Base-by-base conservation (phyloP, 2,329 filamentous ascomycete species). In the Colletotrichum noveboracense region DNA sequence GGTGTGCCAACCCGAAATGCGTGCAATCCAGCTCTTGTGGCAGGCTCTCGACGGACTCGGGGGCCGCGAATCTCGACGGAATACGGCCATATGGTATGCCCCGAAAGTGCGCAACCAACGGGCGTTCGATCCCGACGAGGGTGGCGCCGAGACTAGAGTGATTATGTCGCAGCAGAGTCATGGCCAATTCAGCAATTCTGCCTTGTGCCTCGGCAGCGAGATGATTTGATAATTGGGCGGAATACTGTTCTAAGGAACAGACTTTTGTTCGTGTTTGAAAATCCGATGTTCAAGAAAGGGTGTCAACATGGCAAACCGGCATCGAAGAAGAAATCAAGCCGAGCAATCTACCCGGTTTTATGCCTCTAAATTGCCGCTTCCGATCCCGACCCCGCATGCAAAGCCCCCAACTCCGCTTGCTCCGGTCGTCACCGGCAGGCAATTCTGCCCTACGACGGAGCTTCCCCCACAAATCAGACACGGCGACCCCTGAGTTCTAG, bases 61-160 rank as follows among this genome's bases (percentile, higher is more conserved):
- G 67, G 4, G 36, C 24, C 10, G 67, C 64, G 30, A 77, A 77
- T 32, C 75, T 66, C 4, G n/a, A 52, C 2, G 67, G 56, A 30
- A 77, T 55, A 7, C 36, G 64, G n/a, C 62, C 75, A 16, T 77
- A 77, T 9, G 68, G 75, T 1, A 77, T 72, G 8, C 68, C 72
- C n/a, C 72, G 69, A 21, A 72, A 72, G 30, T 75, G 69, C 14
- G 30, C 55, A 16, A 66, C 55, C 26, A 18, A 28, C 10, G 16
- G 24, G 9, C 71, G 38, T 7, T 66, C 52, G 10, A 66, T 26
- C 18, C 61, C 72, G 7, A 38, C 14, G 16, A 75, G 72, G 28
- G 61, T 72, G 14, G 68, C 71, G n/a, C 61, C 21, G 14, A 72
- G 52, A 26, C 68, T 28, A 16, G 38, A 26, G 55, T 65, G 70